phyloP scores from a whole-genome alignment of 768 basidiomycete species.

The Pleurotus platypus region DNA sequence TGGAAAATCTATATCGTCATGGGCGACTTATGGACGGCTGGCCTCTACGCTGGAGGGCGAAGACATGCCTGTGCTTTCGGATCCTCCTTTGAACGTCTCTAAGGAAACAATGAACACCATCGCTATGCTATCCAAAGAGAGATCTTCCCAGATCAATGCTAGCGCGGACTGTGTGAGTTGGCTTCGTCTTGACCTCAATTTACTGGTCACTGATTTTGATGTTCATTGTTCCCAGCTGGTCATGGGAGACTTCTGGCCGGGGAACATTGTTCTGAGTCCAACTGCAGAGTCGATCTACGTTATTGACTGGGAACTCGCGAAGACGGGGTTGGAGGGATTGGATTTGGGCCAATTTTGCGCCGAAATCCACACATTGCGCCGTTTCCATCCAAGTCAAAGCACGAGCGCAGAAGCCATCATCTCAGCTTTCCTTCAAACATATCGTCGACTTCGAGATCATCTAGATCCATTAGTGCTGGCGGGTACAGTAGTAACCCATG shows the following conservation, averaged over 20 bases:
- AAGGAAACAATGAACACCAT: slow-evolving; percentile 29
- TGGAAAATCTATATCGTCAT: slow-evolving; percentile 33
- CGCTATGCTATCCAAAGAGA: slow-evolving; percentile 25
- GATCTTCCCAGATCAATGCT: slow-evolving; percentile 24
- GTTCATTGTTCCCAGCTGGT: slow-evolving; percentile 27
- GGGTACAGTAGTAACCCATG: slow-evolving; percentile 37
- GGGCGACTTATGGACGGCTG: slow-evolving; percentile 41
- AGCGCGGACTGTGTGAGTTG: slow-evolving; percentile 26
- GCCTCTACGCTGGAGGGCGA: slow-evolving; percentile 27
- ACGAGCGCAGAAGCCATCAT: slow-evolving; percentile 34
- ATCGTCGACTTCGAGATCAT: slow-evolving; percentile 24
- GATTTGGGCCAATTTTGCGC: slow-evolving; percentile 67
- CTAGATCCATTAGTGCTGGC: slow-evolving; percentile 25
- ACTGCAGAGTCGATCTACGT: slow-evolving; percentile 38
- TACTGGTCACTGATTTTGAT: neutral
- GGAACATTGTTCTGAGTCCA: slow-evolving; percentile 53
- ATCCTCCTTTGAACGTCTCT: slow-evolving; percentile 33
- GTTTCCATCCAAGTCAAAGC: slow-evolving; percentile 39
- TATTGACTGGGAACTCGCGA: slow-evolving; percentile 66
- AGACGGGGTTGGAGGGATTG: slow-evolving; percentile 50
- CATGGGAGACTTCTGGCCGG: slow-evolving; percentile 79
- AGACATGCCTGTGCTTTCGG: slow-evolving; percentile 26
- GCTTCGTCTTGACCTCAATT: neutral
- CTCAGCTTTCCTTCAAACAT: slow-evolving; percentile 41
- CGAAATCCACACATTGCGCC: slow-evolving; percentile 48